These are phyloP conservation scores for Neonectria hederae DNA, from an alignment of 2,329 filamentous ascomycete genomes.

Conservation along the genomic window DNA sequence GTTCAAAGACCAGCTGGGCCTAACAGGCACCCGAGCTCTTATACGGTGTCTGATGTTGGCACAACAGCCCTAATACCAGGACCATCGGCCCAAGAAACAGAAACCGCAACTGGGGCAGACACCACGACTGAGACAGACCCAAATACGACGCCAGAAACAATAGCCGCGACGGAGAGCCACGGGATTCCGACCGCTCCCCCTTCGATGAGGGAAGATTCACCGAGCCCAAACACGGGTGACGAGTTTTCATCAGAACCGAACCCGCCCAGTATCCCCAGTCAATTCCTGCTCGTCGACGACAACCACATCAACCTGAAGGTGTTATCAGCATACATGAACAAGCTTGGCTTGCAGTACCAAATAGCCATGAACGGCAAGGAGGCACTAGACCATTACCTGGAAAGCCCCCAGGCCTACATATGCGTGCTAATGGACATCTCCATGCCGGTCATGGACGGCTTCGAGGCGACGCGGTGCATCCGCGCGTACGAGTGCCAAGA, in stretches of 20 bases:
- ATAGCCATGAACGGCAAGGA: conserved; percentile 49
- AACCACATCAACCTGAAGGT: conserved; percentile 53
- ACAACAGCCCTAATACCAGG: no score
- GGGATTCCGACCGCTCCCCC: neutral
- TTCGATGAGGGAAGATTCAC: neutral
- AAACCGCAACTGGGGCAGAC: neutral
- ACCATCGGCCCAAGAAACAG: neutral
- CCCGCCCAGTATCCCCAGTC: conserved; percentile 4
- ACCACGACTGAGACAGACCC: neutral
- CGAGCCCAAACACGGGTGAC: neutral
- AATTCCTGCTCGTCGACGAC: conserved; percentile 53
- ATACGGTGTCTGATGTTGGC: neutral
- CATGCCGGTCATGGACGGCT: conserved; percentile 67
- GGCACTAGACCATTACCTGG: conserved; percentile 45
- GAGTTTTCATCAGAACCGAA: neutral
- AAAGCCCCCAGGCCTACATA: conserved; percentile 34
- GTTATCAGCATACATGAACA: conserved; percentile 48
- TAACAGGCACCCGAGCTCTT: neutral
- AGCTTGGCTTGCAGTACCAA: conserved; percentile 43
- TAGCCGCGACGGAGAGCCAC: neutral
- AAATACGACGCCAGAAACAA: neutral
- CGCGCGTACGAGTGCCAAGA: conserved; percentile 58
- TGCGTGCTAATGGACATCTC: conserved; percentile 60
- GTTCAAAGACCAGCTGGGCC: neutral
- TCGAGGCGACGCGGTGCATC: conserved; percentile 61